Conservation (phyloP, 1,139 yeast genomes). For the Williopsis jadinii region DNA sequence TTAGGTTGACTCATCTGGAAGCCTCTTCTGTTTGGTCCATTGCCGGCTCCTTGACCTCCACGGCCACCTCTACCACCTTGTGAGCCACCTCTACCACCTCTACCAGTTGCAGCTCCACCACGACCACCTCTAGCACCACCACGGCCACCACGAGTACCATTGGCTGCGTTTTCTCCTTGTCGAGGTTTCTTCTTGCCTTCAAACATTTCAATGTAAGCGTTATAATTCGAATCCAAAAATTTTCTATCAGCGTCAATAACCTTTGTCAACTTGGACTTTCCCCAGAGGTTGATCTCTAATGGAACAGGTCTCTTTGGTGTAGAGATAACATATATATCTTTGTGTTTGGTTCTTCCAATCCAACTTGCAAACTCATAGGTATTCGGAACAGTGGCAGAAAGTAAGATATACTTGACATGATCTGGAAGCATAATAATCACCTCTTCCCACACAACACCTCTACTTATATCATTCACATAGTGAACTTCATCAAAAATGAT, state of each 20-base stretch:
- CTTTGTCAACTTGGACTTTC: constrained; percentile 60
- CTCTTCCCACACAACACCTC: constrained; percentile 99
- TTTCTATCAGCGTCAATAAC: constrained; percentile 68
- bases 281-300: constrained; percentile 79
- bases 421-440: constrained; percentile 95
- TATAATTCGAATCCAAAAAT: constrained; percentile 60
- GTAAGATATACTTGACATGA: constrained; percentile 79
- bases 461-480: constrained; percentile 90
- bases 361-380: constrained; percentile 97
- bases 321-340: constrained; percentile 90
- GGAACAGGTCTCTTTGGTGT: constrained; percentile 97
- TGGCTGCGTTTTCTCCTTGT: constrained; percentile 13
- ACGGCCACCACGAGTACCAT: constrained; percentile 30
- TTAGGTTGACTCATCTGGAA: constrained; percentile 51
- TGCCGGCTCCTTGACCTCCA: constrained; percentile 25
- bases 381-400: constrained; percentile 96
- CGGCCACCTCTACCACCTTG: constrained; percentile 26
- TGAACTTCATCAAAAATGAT: constrained; percentile 97
- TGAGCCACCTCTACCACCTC: constrained; percentile 25
- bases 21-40: constrained; percentile 14
- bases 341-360: constrained; percentile 96
- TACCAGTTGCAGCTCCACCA: constrained; percentile 23
- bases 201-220: constrained; percentile 50
- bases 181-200: constrained; percentile 36
- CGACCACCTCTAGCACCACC: constrained; percentile 26